These are phyloP conservation scores for Pugionium cornutum DNA, from an alignment of 345 rosid species.

Conservation along the genomic window DNA sequence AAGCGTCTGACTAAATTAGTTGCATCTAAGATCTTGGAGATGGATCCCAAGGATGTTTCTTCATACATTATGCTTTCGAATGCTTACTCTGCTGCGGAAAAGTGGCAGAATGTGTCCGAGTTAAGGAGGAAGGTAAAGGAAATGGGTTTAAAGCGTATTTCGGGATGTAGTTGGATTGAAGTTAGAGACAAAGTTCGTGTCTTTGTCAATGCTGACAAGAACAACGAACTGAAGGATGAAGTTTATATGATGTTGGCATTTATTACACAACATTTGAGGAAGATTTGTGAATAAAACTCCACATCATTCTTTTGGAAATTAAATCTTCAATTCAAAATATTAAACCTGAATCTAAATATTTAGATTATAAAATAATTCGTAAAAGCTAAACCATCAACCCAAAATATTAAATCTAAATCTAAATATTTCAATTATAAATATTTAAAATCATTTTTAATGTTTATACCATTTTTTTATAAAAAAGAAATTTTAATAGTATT, in stretches of 20 bases:
- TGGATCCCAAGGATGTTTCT: slow-evolving; percentile 75
- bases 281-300: slow-evolving; percentile 27
- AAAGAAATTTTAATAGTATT: too few species aligned
- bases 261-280: slow-evolving; percentile 35
- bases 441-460: too few species aligned
- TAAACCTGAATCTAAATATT: too few species aligned
- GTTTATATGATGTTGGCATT: slow-evolving; percentile 46
- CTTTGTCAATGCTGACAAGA: slow-evolving; percentile 52
- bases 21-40: slow-evolving; percentile 53
- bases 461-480: too few species aligned
- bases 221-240: slow-evolving; percentile 53
- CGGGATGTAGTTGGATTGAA: slow-evolving; percentile 88
- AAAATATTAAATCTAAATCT: too few species aligned
- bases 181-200: slow-evolving; percentile 53
- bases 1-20: slow-evolving; percentile 53
- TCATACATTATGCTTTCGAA: slow-evolving; percentile 84
- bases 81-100: slow-evolving; percentile 64
- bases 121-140: slow-evolving; percentile 62
- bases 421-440: too few species aligned
- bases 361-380: too few species aligned
- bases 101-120: slow-evolving; percentile 58
- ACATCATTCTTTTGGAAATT: not conserved
- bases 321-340: too few species aligned
- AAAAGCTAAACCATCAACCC: too few species aligned
- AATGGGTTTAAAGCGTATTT: slow-evolving; percentile 55